These are phyloP conservation scores for Quercus phellos DNA, from an alignment of 331 rosid species.

Conservation along the genomic window DNA sequence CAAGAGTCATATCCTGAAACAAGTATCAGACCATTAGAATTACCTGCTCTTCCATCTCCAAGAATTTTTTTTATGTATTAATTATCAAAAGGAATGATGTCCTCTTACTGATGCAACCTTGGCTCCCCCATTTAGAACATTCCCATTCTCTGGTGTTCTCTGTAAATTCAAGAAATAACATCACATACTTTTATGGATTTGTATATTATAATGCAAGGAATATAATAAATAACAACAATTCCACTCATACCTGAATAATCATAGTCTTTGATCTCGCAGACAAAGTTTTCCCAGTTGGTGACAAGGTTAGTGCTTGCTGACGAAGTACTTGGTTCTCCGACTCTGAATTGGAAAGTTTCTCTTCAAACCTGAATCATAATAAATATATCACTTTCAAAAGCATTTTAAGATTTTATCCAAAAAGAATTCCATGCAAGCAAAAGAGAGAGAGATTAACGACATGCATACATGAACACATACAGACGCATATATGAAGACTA, in stretches of 20 bases:
- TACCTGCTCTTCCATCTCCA: background rate
- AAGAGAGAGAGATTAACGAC: background rate
- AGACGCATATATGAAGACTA: background rate
- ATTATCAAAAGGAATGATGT: slow-evolving; percentile 11
- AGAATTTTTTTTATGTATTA: slow-evolving; percentile 5
- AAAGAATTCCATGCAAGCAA: background rate
- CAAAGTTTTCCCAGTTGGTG: slow-evolving; percentile 74
- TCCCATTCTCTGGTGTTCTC: slow-evolving; percentile 94
- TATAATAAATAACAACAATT: slow-evolving; percentile 2
- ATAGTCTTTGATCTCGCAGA: slow-evolving; percentile 72
- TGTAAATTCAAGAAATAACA: slow-evolving; percentile 41
- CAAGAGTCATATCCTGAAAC: slow-evolving; percentile 71
- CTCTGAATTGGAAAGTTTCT: slow-evolving; percentile 87
- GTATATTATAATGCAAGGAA: slow-evolving; percentile 10
- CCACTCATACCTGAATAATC: slow-evolving; percentile 71
- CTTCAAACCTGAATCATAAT: slow-evolving; percentile 70
- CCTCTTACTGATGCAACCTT: slow-evolving; percentile 58
- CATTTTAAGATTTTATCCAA: background rate
- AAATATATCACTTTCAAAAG: slow-evolving; percentile 13
- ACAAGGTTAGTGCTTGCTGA: slow-evolving; percentile 87
- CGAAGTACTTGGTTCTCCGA: slow-evolving; percentile 98
- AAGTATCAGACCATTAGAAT: slow-evolving; percentile 19
- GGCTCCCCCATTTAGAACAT: slow-evolving; percentile 60
- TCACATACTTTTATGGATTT: background rate
- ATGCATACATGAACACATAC: background rate